Evolutionary conservation across 352 stramenopile genomes (phyloP), one percentile per base, ranked within the genome.

Genomic region (Phytophthora sojae): DNA sequence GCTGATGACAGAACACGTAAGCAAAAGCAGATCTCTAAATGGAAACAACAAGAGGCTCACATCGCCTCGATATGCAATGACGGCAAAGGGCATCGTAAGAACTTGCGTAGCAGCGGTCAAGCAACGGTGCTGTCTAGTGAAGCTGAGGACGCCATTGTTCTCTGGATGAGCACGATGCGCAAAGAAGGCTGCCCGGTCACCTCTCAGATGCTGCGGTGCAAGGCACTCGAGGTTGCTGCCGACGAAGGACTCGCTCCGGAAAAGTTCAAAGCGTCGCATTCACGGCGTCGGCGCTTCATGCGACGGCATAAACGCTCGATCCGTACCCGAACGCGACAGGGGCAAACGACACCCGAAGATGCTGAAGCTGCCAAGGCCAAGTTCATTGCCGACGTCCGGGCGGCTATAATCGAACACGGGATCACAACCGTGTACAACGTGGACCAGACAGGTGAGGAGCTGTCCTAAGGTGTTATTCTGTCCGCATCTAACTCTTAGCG

Each of bases 341-440:
- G 54, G 0, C 54, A 64, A 11, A 69, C 63, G 1, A 69, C 63
- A 3, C 63, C 63, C 2, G 63, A 53, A n/a, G 54, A 64, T 12
- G 42, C 63, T 9, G 29, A n/a, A 3, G 29, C 11, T 6, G 53
- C 54, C 2, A 53, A 58, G 14, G 53, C 3, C 4, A 58, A 58
- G 44, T 64, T 69, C 15, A 15, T 1, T 0, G 54, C 15, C 1
- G 62, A 69, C 4, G 61, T 68, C 0, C n/a, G 52, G 9, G 42
- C 37, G 21, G 29, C 42, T 0, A 69, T 63, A 42, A n/a, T 63
- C 15, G 42, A 63, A 4, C 42, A 61, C 61, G 6, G 12, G 0
- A 62, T 61, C 6, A 52, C 5, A 9, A 56, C 12, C 7, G 53
- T 55, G 3, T 64, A 17, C n/a, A 63, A 63, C 37, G 49, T 37